phyloP scores from a whole-genome alignment of 1,284 basidiomycete species.

The Rhizoctonia solani region DNA sequence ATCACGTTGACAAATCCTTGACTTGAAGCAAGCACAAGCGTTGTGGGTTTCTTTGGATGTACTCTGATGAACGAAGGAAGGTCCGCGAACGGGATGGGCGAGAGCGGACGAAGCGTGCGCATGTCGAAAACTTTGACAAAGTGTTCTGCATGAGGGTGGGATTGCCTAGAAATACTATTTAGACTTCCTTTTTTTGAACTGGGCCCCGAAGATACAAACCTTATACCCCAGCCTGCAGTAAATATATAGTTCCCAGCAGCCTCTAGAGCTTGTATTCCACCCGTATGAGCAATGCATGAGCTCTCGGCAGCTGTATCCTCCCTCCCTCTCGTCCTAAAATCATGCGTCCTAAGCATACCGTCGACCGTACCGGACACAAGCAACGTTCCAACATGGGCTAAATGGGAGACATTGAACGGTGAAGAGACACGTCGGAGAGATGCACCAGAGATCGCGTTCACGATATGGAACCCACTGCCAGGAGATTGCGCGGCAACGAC shows the following conservation, averaged over 20 bases:
- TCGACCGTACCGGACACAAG: slow-evolving; percentile 81
- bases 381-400: slow-evolving; percentile 64
- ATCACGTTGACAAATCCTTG: slow-evolving; percentile 90
- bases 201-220: slow-evolving; percentile 52
- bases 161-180: slow-evolving; percentile 61
- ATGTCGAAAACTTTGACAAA: slow-evolving; percentile 93
- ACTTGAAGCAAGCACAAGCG: slow-evolving; percentile 78
- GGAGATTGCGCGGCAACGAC: slow-evolving; percentile 61
- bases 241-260: slow-evolving; percentile 76
- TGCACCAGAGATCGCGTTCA: slow-evolving; percentile 76
- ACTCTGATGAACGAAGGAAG: slow-evolving; percentile 87
- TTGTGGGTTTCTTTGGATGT: slow-evolving; percentile 79
- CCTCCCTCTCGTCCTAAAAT: slow-evolving; percentile 70
- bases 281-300: slow-evolving; percentile 74
- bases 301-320: slow-evolving; percentile 52
- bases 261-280: slow-evolving; percentile 83
- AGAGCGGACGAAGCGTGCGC: slow-evolving; percentile 76
- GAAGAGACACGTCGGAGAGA: slow-evolving; percentile 62
- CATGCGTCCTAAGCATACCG: slow-evolving; percentile 82
- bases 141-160: slow-evolving; percentile 87
- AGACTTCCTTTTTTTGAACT: not conserved
- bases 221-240: slow-evolving; percentile 84
- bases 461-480: slow-evolving; percentile 60
- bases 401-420: slow-evolving; percentile 63
- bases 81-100: slow-evolving; percentile 84